Evolutionary conservation across 1,139 yeast genomes (phyloP), one percentile per base, ranked within the genome.

Genomic region (Candida gigantensis): DNA sequence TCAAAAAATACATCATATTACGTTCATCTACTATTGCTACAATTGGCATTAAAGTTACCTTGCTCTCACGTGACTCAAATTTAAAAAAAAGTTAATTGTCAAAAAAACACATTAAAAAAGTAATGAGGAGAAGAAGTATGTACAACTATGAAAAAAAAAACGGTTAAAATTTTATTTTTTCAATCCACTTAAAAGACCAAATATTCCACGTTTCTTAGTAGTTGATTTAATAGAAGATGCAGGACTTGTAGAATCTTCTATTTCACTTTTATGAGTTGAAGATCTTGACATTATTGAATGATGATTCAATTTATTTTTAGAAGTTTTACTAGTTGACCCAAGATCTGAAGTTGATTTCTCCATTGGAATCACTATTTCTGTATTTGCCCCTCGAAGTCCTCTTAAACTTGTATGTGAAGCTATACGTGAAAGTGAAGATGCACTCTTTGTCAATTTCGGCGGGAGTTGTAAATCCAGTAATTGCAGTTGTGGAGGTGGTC

Each of bases 321-420:
- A 35, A 23, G 32, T 39, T 37, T 37, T 44, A 23, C 33, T n/a
- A n/a, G n/a, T n/a, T n/a, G n/a, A n/a, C n/a, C n/a, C n/a, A n/a
- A n/a, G n/a, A n/a, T n/a, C 46, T n/a, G 37, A 36, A 7, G 31
- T 20, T n/a, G 32, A 38, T 40, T 58, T 62, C 25, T 53, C 59
- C 34, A 47, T 51, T 23, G 51, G 57, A 10, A 53, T 52, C 18
- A 41, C 39, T 38, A 58, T 60, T 27, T 50, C 17, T 36, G 58
- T n/a, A n/a, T n/a, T n/a, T n/a, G n/a, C n/a, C n/a, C n/a, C 36
- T 59, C 68, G 24, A 4, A 61, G 42, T 2, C 56, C 58, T 21
- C 64, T 47, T 32, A 62, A 51, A 35, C 62, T 55, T 17, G 51
- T 51, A 36, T 52, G 55, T 10, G 66, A 52, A 12, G 56, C 47